Evolutionary conservation across 2,329 filamentous ascomycete genomes (phyloP).

Genomic region (Botrytis squamosa): DNA sequence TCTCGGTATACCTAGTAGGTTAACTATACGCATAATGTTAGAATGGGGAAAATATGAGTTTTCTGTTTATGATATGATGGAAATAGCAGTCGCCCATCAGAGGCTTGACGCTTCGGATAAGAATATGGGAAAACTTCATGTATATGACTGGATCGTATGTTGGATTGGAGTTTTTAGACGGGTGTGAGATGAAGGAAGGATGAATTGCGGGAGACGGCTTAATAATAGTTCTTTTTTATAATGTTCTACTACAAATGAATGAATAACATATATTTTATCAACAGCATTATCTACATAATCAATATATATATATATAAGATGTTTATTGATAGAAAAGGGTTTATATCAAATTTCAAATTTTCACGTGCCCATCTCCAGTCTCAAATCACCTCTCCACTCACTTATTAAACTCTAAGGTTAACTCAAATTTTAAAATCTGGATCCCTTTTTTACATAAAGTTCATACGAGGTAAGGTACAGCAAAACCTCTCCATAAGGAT

Average conservation of each 20-base stretch:
- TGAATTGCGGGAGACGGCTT: neutral
- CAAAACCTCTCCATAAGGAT: no score
- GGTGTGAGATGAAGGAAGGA: neutral
- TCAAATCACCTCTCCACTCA: neutral
- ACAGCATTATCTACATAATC: neutral
- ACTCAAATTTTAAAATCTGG: neutral
- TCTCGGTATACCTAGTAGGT: neutral
- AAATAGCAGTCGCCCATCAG: neutral
- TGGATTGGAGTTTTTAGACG: neutral
- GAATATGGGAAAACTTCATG: neutral
- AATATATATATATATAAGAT: no score
- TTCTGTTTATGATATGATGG: neutral
- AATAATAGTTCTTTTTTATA: constrained; percentile 6
- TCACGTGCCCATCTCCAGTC: neutral
- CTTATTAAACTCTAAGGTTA: neutral
- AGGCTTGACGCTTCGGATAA: neutral
- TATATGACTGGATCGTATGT: constrained; percentile 24
- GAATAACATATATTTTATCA: neutral
- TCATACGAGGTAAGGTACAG: neutral
- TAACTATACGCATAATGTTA: neutral
- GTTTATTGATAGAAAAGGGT: neutral
- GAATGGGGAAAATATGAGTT: neutral
- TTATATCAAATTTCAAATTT: no score
- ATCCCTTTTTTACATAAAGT: neutral
- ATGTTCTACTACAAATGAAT: neutral